These are phyloP conservation scores for Aspergillus sp. DNA, from an alignment of 2,329 filamentous ascomycete species.

Conservation along the genomic window DNA sequence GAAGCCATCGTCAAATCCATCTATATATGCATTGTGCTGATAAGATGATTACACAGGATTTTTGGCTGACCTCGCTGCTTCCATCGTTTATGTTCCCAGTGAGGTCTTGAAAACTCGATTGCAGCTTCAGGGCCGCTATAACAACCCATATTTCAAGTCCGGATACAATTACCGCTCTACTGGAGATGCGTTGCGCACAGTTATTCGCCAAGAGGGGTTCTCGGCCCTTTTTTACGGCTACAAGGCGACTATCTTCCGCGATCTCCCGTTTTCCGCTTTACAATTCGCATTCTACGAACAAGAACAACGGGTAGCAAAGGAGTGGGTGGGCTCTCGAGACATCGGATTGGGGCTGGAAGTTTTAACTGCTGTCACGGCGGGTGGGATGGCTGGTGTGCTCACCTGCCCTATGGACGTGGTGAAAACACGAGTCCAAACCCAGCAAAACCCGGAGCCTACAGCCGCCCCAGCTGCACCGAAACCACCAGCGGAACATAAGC, in stretches of 20 bases:
- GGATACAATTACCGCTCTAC: constrained; percentile 96
- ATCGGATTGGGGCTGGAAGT: constrained; percentile 86
- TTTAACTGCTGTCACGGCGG: constrained; percentile 82
- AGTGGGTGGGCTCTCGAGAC: constrained; percentile 75
- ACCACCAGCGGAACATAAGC: constrained; percentile 26
- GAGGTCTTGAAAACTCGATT: constrained; percentile 97
- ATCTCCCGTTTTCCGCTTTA: constrained; percentile 91
- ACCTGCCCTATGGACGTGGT: constrained; percentile 97
- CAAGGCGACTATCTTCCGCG: constrained; percentile 90
- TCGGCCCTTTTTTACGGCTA: constrained; percentile 93
- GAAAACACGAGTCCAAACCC: constrained; percentile 94
- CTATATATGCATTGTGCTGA: constrained; percentile 6
- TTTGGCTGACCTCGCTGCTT: constrained; percentile 86
- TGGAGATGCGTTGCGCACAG: constrained; percentile 79
- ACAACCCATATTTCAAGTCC: constrained; percentile 89
- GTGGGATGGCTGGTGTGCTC: constrained; percentile 87
- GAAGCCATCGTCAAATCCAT: constrained; percentile 19
- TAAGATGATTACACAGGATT: constrained; percentile 61
- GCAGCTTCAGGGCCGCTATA: constrained; percentile 90
- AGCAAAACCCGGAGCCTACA: constrained; percentile 60
- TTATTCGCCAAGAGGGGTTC: constrained; percentile 77
- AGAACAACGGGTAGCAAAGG: constrained; percentile 76
- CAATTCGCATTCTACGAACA: constrained; percentile 99
- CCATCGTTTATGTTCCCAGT: constrained; percentile 90
- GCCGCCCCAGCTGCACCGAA: constrained; percentile 24